phyloP scores from a whole-genome alignment of 192 early-diverging fungal species.

The Coemansia sp. region DNA sequence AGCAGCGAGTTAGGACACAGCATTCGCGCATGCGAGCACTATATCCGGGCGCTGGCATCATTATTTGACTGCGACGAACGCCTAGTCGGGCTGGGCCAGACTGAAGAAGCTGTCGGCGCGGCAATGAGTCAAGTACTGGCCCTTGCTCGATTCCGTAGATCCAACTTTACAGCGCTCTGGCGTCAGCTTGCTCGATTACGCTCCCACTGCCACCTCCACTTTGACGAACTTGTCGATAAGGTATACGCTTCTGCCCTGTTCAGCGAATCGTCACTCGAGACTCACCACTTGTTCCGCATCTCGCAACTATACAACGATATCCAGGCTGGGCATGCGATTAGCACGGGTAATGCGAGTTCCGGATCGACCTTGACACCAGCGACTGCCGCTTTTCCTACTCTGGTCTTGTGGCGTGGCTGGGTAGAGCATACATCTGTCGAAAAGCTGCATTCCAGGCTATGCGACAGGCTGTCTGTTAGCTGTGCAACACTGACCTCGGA shows the following conservation, averaged over 20 bases:
- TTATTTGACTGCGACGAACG: conserved; percentile 32
- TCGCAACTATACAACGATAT: conserved; percentile 38
- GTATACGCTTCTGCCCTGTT: conserved; percentile 40
- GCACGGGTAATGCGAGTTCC: not conserved
- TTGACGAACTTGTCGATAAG: conserved; percentile 23
- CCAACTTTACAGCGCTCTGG: conserved; percentile 52
- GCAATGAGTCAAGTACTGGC: conserved; percentile 38
- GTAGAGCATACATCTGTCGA: conserved; percentile 28
- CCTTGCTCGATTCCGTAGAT: conserved; percentile 46
- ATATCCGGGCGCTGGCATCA: conserved; percentile 16
- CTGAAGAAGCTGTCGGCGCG: conserved; percentile 40
- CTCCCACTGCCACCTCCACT: conserved; percentile 32
- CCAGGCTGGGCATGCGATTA: conserved; percentile 22
- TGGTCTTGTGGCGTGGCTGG: conserved; percentile 51
- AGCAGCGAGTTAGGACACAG: conserved; percentile 35
- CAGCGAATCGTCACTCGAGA: conserved; percentile 39
- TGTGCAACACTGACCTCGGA: not conserved
- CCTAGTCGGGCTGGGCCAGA: conserved; percentile 42
- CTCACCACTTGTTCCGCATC: conserved; percentile 43
- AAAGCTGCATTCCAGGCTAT: conserved; percentile 27
- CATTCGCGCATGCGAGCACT: conserved; percentile 41
- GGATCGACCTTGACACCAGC: not conserved
- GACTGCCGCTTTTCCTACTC: conserved; percentile 19
- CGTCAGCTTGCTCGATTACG: conserved; percentile 32
- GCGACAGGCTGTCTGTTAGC: conserved; percentile 15